These are phyloP conservation scores for Solanum appendiculatum DNA, from an alignment of 257 asterid genomes.

Conservation along the genomic window DNA sequence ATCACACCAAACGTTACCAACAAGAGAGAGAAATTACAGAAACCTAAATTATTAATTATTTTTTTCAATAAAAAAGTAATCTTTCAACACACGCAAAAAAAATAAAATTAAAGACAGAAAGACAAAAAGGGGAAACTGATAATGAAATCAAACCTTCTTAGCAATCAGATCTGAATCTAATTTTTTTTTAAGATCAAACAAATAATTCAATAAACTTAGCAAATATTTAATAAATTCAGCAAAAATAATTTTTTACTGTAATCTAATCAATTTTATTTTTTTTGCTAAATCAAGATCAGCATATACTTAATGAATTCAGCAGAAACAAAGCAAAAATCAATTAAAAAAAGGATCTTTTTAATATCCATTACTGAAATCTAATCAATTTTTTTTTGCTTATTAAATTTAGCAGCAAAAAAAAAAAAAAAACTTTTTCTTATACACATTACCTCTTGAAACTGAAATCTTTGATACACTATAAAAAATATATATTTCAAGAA, in stretches of 20 bases:
- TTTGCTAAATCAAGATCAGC: neutral
- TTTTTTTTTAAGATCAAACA: neutral
- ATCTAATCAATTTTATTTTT: neutral
- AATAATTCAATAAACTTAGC: neutral
- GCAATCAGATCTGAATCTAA: slow-evolving; percentile 8
- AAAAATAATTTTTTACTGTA: neutral
- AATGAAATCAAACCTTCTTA: slow-evolving; percentile 4
- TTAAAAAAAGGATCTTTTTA: neutral
- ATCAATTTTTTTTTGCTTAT: neutral
- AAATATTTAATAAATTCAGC: neutral
- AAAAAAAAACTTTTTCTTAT: neutral
- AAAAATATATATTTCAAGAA: no score
- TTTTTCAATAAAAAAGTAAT: neutral
- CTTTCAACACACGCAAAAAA: neutral
- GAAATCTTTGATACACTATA: neutral
- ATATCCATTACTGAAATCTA: neutral
- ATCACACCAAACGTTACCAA: slow-evolving; percentile 11
- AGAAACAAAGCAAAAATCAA: neutral
- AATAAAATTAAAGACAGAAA: neutral
- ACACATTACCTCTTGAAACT: neutral
- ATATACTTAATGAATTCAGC: neutral
- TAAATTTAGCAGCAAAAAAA: neutral
- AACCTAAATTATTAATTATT: neutral
- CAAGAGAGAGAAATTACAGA: neutral
- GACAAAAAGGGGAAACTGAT: neutral